These are phyloP conservation scores for Calonectria multiphialidica DNA, from an alignment of 2,329 filamentous ascomycete species.

Conservation along the genomic window DNA sequence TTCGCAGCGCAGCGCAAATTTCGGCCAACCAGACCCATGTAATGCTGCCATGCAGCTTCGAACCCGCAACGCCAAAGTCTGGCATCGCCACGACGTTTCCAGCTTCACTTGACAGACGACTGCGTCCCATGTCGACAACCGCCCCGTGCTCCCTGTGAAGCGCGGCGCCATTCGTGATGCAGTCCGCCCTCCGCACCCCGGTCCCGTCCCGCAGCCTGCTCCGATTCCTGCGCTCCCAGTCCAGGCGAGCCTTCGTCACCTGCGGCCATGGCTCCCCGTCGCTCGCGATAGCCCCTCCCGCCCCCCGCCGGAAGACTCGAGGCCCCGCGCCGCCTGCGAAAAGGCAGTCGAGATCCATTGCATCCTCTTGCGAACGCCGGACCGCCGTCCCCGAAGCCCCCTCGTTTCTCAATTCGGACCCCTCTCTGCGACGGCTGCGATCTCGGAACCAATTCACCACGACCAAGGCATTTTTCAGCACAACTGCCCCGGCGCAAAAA, in stretches of 20 bases:
- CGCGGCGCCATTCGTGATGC: slow-evolving; percentile 53
- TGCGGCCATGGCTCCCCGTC: slow-evolving; percentile 52
- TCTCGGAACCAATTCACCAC: slow-evolving; percentile 19
- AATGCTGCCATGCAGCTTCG: not conserved
- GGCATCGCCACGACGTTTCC: slow-evolving; percentile 6
- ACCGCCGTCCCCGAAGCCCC: slow-evolving; percentile 45
- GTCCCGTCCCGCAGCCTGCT: slow-evolving; percentile 71
- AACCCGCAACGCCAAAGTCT: slow-evolving; percentile 32
- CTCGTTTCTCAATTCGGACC: slow-evolving; percentile 44
- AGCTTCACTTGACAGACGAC: slow-evolving; percentile 6
- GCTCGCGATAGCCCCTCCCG: slow-evolving; percentile 22
- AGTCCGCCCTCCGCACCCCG: slow-evolving; percentile 55
- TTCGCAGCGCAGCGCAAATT: slow-evolving; percentile 19
- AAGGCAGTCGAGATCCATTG: slow-evolving; percentile 28
- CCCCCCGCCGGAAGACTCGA: slow-evolving; percentile 37
- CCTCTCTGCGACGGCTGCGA: slow-evolving; percentile 31
- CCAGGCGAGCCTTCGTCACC: slow-evolving; percentile 68
- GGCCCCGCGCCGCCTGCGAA: slow-evolving; percentile 15
- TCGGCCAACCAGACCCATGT: slow-evolving; percentile 26
- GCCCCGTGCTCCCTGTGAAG: slow-evolving; percentile 26
- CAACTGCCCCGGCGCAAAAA: slow-evolving; percentile 39
- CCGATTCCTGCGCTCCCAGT: slow-evolving; percentile 79
- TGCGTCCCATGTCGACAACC: slow-evolving; percentile 30
- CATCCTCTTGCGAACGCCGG: slow-evolving; percentile 27
- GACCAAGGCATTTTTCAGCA: slow-evolving; percentile 45